These are phyloP conservation scores for Colletotrichum somersetense DNA, from an alignment of 2,329 filamentous ascomycete species.

Conservation along the genomic window DNA sequence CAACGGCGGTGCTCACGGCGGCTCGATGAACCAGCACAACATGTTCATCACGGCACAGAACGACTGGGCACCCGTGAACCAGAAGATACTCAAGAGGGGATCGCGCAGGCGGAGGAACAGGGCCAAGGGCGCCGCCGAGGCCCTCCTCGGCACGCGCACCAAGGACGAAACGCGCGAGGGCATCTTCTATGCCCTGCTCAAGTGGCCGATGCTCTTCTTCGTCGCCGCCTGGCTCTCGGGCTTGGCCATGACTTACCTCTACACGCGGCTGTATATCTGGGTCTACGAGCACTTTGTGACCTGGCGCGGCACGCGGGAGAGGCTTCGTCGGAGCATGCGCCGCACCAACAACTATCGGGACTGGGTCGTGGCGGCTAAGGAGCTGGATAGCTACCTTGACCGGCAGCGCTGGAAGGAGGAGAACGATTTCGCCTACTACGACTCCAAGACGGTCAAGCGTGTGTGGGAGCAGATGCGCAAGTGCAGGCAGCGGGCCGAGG, in stretches of 20 bases:
- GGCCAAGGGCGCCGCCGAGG: slow-evolving; percentile 54
- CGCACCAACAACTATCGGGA: slow-evolving; percentile 81
- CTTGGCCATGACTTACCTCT: slow-evolving; percentile 79
- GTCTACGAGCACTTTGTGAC: slow-evolving; percentile 92
- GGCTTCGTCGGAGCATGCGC: slow-evolving; percentile 77
- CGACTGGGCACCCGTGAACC: slow-evolving; percentile 92
- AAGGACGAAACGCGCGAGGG: slow-evolving; percentile 96
- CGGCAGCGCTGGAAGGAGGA: slow-evolving; percentile 85
- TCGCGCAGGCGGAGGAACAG: slow-evolving; percentile 54
- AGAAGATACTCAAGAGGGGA: slow-evolving; percentile 68
- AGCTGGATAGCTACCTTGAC: slow-evolving; percentile 84
- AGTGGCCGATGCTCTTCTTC: slow-evolving; percentile 89
- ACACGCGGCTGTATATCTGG: slow-evolving; percentile 90
- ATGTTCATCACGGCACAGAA: slow-evolving; percentile 90
- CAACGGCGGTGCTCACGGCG: slow-evolving; percentile 25
- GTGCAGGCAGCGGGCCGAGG: slow-evolving; percentile 71
- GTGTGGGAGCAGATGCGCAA: slow-evolving; percentile 82
- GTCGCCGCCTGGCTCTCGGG: slow-evolving; percentile 85
- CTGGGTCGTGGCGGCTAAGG: slow-evolving; percentile 84
- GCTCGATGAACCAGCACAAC: slow-evolving; percentile 50
- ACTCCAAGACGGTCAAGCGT: slow-evolving; percentile 83
- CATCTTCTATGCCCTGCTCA: slow-evolving; percentile 87
- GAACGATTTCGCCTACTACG: slow-evolving; percentile 87
- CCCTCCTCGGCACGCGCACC: slow-evolving; percentile 67
- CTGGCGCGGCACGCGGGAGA: slow-evolving; percentile 85